Base-by-base conservation (phyloP, 345 rosid genomes). In the Abelmoschus esculentus region DNA sequence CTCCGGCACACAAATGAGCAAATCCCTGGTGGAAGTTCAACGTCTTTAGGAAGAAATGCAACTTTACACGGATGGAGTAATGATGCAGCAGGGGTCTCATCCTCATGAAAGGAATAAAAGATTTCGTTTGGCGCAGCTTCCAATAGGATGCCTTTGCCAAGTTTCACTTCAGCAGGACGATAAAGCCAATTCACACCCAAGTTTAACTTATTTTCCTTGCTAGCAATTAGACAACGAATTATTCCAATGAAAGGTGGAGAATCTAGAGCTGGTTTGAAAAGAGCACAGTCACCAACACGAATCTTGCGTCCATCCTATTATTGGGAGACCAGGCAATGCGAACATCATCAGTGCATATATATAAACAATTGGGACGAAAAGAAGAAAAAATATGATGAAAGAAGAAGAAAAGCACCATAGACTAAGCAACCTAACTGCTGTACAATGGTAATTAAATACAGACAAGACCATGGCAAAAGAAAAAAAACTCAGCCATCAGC, bases 11-110 rank as follows among this genome's bases (percentile, higher is more conserved):
- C 92, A 74, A 88, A 95, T 4, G 96, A 95, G 70, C 80, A 82
- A 72, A 91, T 69, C 11, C 91, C 96, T 72, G 96, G 73, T 9
- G 91, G 90, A 86, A 93, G 83, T 64, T 86, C 87, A 83, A 76
- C 75, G 49, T 88, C 96, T 88, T 82, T 88, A 9, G 86, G 91
- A 73, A 91, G 96, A 72, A 93, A 93, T 77, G 96, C 80, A 78
- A 93, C 96, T 86, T 95, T 95, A 86, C 99, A 95, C 11, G 91
- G 97, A 80, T 95, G 97, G 17, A 93, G 84, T 77, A 93, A 71
- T 0, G 95, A 91, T 72, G 85, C 95, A 78, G 96, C 97, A 67
- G 91, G 87, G 78, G 83, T 93, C 79, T 84, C 88, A 89, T 91
- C 98, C 95, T 88, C 76, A 67, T 93, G 97, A 83, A 93, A 89